Percentiles rank a stretch among this genome's conserved stretches.
Conservation (phyloP, 1,284 basidiomycete genomes). For the Boletus semigastroideus region DNA sequence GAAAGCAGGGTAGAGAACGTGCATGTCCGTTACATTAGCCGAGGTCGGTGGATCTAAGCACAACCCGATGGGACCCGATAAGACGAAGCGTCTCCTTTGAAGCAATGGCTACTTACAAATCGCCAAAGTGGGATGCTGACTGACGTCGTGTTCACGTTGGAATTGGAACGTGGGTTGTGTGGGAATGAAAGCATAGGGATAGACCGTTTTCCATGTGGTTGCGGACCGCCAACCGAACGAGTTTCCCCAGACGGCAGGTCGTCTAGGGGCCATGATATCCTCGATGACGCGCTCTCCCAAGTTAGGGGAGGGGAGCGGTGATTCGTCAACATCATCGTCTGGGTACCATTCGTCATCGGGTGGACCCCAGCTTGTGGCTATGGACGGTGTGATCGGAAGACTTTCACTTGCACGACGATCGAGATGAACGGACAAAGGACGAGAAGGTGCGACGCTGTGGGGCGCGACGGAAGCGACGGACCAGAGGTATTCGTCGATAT, state of each 20-base stretch:
- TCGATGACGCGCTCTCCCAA: slow-evolving; percentile 40
- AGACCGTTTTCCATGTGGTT: slow-evolving; percentile 24
- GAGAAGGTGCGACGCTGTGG: slow-evolving; percentile 40
- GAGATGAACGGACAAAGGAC: slow-evolving; percentile 48
- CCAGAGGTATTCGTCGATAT: slow-evolving; percentile 66
- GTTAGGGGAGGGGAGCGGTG: slow-evolving; percentile 35
- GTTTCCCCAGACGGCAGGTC: slow-evolving; percentile 39
- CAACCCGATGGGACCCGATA: too few species aligned
- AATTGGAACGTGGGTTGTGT: slow-evolving; percentile 2
- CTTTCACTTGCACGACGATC: slow-evolving; percentile 54
- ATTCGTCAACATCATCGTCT: slow-evolving; percentile 1
- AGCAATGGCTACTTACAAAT: too few species aligned
- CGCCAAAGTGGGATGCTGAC: too few species aligned
- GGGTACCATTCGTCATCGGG: slow-evolving; percentile 19
- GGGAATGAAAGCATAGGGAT: slow-evolving; percentile 17
- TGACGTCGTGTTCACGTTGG: not conserved
- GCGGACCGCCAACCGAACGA: slow-evolving; percentile 23
- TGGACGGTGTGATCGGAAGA: slow-evolving; percentile 50
- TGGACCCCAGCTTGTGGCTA: slow-evolving; percentile 34
- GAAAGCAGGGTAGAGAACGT: slow-evolving; percentile 11
- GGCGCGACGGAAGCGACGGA: slow-evolving; percentile 66
- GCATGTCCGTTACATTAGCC: not conserved
- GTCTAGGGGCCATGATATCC: slow-evolving; percentile 28
- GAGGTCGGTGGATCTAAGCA: too few species aligned
- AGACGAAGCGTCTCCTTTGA: too few species aligned